Evolutionary conservation across 768 basidiomycete species (phyloP).

Genomic region (Calocybe gangraenosa): DNA sequence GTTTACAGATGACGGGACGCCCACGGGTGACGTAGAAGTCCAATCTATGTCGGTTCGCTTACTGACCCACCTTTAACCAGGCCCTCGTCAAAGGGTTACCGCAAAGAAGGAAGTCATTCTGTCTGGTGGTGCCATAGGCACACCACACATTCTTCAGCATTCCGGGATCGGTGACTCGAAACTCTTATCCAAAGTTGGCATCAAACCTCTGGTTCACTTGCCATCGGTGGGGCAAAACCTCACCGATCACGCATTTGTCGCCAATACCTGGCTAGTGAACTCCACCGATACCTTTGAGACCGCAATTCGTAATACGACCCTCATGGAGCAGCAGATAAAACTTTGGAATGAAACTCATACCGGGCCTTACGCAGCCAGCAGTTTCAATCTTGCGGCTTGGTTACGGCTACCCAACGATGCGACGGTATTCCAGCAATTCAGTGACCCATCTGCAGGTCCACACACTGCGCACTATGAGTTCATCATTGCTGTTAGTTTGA

Average conservation of each 20-base stretch:
- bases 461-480: conserved; percentile 25
- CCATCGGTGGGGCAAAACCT: conserved; percentile 28
- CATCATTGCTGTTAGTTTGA: conserved; percentile 23
- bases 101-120: conserved; percentile 30
- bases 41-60: background rate
- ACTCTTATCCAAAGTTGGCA: conserved; percentile 14
- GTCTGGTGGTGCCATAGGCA: conserved; percentile 27
- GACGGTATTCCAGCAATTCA: conserved; percentile 16
- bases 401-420: conserved; percentile 21
- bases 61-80: background rate
- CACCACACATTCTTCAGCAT: conserved; percentile 24
- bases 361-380: conserved; percentile 17
- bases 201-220: conserved; percentile 22
- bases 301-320: conserved; percentile 16
- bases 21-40: background rate
- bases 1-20: conserved; percentile 11
- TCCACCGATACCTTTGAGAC: conserved; percentile 23
- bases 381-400: conserved; percentile 20
- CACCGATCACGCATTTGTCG: conserved; percentile 26
- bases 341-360: conserved; percentile 18
- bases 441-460: conserved; percentile 25
- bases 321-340: conserved; percentile 14
- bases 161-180: conserved; percentile 25
- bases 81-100: conserved; percentile 12
- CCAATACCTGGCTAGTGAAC: conserved; percentile 23